Base-by-base conservation (phyloP, 2,329 filamentous ascomycete genomes). In the Stagonosporopsis rhizophila region DNA sequence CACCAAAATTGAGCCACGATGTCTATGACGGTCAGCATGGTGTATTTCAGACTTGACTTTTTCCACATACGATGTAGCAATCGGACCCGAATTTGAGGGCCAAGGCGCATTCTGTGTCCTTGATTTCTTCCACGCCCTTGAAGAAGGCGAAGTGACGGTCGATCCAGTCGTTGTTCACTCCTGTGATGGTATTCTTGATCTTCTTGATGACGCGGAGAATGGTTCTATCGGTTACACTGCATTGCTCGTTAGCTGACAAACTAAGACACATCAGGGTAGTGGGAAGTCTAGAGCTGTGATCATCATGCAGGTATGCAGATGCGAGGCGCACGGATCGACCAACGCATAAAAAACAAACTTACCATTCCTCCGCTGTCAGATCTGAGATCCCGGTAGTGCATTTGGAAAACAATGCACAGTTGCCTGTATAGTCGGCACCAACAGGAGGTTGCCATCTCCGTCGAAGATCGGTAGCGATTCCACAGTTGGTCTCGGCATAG, bases 1-100 rank as follows among this genome's bases (percentile, higher is more conserved):
- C 70, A 23, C 68, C 70, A 38, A 73, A 72, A 56, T 75, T 70
- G 38, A 73, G 60, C 72, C 72, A 75, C 19, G 68, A 72, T 4
- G 72, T 74, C 53, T 56, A 39, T 44, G 20, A 14, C 32, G 4
- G 25, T 56, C 32, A 56, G 53, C 35, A 22, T 20, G 27, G 27
- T 23, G 25, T 14, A 25, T 27, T n/a, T n/a, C 9, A 2, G 2
- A 15, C 2, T 12, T 15, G 5, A 30, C n/a, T 28, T 41, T 15
- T 17, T n/a, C 14, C 14, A 52, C 48, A 12, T 56, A 56, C 53
- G 27, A 75, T 69, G 56, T 73, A 75, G 19, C 73, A 63, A 48
- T 75, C 72, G 8, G 70, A 61, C 8, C 71, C 72, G 39, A 72
- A 71, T 1, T 55, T 57, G 39, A 73, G 65, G 4, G 63, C 61